A percentile compares a stretch with the other conserved stretches of the same genome.
phyloP scores from a whole-genome alignment of 1,284 basidiomycete species.

The Athelia sp. region DNA sequence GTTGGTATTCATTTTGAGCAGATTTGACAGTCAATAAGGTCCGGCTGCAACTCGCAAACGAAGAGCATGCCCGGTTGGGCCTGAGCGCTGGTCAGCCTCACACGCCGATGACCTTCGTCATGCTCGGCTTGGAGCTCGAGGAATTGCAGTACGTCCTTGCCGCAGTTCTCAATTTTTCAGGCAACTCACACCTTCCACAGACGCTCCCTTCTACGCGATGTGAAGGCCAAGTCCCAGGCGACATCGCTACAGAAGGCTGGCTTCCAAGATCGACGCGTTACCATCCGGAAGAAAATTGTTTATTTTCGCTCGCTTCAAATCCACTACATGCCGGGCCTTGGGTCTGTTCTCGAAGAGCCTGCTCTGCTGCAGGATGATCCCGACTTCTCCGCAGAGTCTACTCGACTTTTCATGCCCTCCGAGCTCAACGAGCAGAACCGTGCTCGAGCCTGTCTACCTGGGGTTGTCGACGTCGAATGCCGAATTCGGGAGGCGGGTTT shows the following conservation, averaged over 20 bases:
- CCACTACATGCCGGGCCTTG: background rate
- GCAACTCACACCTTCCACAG: background rate
- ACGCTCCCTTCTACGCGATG: background rate
- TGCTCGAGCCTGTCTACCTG: background rate
- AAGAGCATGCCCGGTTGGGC: slow-evolving; percentile 2
- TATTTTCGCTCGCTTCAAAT: background rate
- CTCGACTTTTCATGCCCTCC: background rate
- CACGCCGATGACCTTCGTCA: slow-evolving; percentile 5
- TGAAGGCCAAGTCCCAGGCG: background rate
- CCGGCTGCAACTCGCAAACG: background rate
- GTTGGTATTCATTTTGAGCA: background rate
- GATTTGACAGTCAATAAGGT: background rate
- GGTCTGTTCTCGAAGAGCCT: background rate
- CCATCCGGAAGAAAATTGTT: background rate
- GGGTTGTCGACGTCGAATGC: background rate
- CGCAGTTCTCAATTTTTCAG: background rate
- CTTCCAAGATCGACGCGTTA: background rate
- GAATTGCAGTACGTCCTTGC: slow-evolving; percentile 7
- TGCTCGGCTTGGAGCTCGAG: slow-evolving; percentile 4
- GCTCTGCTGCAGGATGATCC: background rate
- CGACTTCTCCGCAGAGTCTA: slow-evolving; percentile 4
- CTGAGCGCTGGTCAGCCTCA: slow-evolving; percentile 2
- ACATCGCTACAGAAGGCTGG: background rate
- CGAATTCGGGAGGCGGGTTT: background rate
- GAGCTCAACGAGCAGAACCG: background rate